These are phyloP conservation scores for Hymenoscyphus repandus DNA, from an alignment of 2,329 filamentous ascomycete species.

Conservation along the genomic window DNA sequence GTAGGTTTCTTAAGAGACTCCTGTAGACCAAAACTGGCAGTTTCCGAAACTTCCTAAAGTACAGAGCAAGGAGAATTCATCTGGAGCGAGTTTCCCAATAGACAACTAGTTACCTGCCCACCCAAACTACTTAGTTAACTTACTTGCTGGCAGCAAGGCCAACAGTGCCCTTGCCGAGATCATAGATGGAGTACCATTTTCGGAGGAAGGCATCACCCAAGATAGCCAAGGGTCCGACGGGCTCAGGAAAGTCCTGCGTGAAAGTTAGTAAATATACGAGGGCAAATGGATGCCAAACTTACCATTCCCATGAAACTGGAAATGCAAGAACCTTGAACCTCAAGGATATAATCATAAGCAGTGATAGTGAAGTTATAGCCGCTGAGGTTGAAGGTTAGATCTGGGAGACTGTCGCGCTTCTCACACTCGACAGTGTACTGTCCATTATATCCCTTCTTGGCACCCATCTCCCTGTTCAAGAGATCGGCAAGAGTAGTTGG, in stretches of 20 bases:
- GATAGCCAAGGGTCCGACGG: constrained; percentile 87
- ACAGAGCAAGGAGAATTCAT: not conserved
- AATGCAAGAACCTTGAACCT: constrained; percentile 93
- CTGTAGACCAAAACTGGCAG: not conserved
- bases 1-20: not conserved
- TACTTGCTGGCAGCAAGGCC: constrained; percentile 78
- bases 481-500: constrained; percentile 89
- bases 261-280: constrained; percentile 70
- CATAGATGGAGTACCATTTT: constrained; percentile 93
- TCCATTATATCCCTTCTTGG: constrained; percentile 95
- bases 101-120: not conserved
- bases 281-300: constrained; percentile 42
- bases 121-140: constrained; percentile 11
- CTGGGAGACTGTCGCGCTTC: constrained; percentile 77
- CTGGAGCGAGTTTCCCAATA: not conserved
- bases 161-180: constrained; percentile 83
- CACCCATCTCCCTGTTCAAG: constrained; percentile 94
- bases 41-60: not conserved
- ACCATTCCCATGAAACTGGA: constrained; percentile 96
- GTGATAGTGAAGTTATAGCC: constrained; percentile 91
- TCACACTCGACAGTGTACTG: constrained; percentile 92
- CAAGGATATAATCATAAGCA: constrained; percentile 89
- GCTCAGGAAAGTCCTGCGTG: constrained; percentile 61
- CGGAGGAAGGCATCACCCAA: constrained; percentile 83
- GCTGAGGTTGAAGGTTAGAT: constrained; percentile 83